Evolutionary conservation across 805 yeast genomes (phyloP), one percentile per base, ranked within the genome.

Genomic region (Candida orba): DNA sequence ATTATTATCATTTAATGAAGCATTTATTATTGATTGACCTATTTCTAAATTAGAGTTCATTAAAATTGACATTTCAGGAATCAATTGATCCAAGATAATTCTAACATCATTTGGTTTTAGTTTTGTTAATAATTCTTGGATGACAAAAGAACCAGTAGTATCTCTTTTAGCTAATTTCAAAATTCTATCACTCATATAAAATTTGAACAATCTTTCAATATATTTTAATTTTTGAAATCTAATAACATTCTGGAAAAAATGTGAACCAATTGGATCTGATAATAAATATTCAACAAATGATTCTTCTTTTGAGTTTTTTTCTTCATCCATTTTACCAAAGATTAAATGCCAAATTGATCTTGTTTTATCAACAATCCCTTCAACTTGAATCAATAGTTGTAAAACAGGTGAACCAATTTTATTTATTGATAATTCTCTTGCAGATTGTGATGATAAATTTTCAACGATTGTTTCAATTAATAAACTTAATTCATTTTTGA

Each of bases 261-360:
- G 97, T 1, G 95, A 84, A 0, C 98, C 99, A n/a, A 90, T 87
- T 1, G 95, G 71, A 57, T 89, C 96, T 8, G 93, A 78, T 32
- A 91, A 65, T 43, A 90, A 69, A 55, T 84, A 84, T 59, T 89
- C 96, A 27, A 90, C 81, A 60, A 84, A 89, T 0, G 93, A 78
- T 49, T 76, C 90, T 54, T 85, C 93, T 45, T 76, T 73, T 1
- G 75, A 41, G 49, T 82, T 79, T 40, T 63, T 70, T 23, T 71
- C 79, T 3, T 69, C 75, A 13, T 67, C 66, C 10, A 72, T 75
- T 35, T 65, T 63, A 36, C 63, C 60, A 65, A 88, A 85, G 0
- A 81, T 68, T 36, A 75, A 60, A 54, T 79, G 80, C 83, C 89
- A 84, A 48, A 81, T 66, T 18, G 78, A 68, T 59, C 91, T 78